Percentiles rank a stretch among this genome's conserved stretches.
Evolutionary conservation across 2,329 filamentous ascomycete genomes (phyloP).

Genomic region (Bipolaris gigantea): DNA sequence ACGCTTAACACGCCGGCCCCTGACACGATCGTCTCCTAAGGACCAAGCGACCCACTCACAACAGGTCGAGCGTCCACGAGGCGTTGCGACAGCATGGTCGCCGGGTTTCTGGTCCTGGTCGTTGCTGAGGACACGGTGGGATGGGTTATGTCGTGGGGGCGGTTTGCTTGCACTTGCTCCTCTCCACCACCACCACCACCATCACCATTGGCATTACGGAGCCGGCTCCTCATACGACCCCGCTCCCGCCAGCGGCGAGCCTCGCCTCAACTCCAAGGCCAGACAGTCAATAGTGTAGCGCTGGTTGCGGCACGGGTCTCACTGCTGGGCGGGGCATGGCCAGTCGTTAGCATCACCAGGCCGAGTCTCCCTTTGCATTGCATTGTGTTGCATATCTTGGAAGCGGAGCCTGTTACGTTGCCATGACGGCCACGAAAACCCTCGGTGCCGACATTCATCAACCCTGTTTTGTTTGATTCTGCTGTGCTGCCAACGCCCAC

Average conservation of each 20-base stretch:
- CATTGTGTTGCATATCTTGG: neutral
- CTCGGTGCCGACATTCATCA: neutral
- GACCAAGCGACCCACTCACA: slow-evolving; percentile 18
- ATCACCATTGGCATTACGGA: neutral
- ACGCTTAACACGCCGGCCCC: slow-evolving; percentile 13
- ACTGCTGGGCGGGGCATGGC: slow-evolving; percentile 3
- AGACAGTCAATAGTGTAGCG: slow-evolving; percentile 20
- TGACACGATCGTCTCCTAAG: slow-evolving; percentile 12
- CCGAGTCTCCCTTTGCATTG: neutral
- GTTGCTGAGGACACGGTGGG: neutral
- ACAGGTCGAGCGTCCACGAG: slow-evolving; percentile 11
- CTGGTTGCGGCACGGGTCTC: slow-evolving; percentile 26
- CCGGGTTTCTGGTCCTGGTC: slow-evolving; percentile 1
- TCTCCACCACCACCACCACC: neutral
- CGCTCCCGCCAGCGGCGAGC: slow-evolving; percentile 1
- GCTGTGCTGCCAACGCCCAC: neutral
- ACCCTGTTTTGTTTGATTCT: slow-evolving; percentile 10
- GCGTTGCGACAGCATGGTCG: slow-evolving; percentile 9
- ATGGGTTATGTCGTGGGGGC: neutral
- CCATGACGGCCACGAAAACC: slow-evolving; percentile 14
- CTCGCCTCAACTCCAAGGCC: slow-evolving; percentile 2
- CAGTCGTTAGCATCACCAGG: slow-evolving; percentile 5
- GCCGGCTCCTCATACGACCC: slow-evolving; percentile 7
- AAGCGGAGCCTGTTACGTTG: slow-evolving; percentile 8
- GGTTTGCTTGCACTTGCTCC: neutral